Conservation (phyloP, 202 grass and related monocot genomes). For the Zoysia matrella region DNA sequence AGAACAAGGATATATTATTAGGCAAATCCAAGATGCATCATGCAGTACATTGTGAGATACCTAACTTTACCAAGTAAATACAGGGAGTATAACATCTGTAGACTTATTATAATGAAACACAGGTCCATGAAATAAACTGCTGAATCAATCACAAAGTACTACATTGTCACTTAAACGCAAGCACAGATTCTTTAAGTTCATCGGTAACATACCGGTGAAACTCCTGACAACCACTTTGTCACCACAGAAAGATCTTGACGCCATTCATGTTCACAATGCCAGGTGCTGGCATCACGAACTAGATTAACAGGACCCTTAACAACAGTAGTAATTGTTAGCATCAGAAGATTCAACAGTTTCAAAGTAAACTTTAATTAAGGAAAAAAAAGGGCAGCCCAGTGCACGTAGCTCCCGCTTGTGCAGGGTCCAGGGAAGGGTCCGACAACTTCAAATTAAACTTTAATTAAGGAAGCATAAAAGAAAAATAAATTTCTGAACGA, state of each 20-base stretch:
- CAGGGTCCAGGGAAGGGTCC: no score
- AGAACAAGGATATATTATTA: not conserved
- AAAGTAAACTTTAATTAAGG: slow-evolving; percentile 14
- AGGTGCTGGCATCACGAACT: slow-evolving; percentile 83
- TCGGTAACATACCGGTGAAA: slow-evolving; percentile 64
- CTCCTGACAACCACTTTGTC: slow-evolving; percentile 95
- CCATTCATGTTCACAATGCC: slow-evolving; percentile 95
- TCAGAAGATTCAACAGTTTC: slow-evolving; percentile 16
- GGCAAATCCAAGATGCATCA: not conserved
- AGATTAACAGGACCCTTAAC: slow-evolving; percentile 92
- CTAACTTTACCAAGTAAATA: not conserved
- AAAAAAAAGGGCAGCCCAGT: no score
- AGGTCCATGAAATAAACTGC: not conserved
- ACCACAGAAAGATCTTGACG: slow-evolving; percentile 98
- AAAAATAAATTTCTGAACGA: slow-evolving; percentile 16
- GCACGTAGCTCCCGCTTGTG: no score
- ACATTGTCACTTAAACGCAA: slow-evolving; percentile 32
- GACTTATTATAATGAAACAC: slow-evolving; percentile 13
- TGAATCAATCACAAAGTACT: slow-evolving; percentile 28
- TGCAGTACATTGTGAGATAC: not conserved
- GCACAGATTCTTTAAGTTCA: slow-evolving; percentile 23
- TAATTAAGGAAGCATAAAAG: not conserved
- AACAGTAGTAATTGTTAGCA: slow-evolving; percentile 18
- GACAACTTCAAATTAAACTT: no score
- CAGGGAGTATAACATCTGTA: not conserved